Evolutionary conservation across 305 asterid species (phyloP).

Genomic region (Fraxinus nigra): DNA sequence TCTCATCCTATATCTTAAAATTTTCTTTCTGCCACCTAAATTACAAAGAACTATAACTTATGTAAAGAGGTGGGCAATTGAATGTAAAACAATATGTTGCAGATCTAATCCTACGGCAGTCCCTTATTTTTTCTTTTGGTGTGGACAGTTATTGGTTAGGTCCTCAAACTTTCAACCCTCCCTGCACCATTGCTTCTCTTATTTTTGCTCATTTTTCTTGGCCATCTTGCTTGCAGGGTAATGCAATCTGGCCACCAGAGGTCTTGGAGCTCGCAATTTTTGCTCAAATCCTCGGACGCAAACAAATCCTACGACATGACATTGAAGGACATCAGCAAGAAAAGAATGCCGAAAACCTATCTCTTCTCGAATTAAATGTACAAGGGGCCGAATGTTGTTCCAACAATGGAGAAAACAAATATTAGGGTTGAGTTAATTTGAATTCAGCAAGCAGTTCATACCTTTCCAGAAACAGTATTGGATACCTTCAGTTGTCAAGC

Average conservation of each 20-base stretch:
- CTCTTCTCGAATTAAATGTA: not conserved
- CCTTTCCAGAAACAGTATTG: slow-evolving; percentile 95
- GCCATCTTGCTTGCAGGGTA: slow-evolving; percentile 54
- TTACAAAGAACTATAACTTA: slow-evolving; percentile 32
- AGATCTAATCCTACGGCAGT: slow-evolving; percentile 40
- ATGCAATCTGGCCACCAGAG: slow-evolving; percentile 74
- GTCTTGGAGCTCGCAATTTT: slow-evolving; percentile 66
- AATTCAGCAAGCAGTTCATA: slow-evolving; percentile 30
- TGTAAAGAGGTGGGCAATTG: slow-evolving; percentile 34
- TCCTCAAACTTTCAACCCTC: slow-evolving; percentile 21
- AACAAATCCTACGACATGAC: slow-evolving; percentile 66
- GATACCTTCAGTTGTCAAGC: slow-evolving; percentile 67
- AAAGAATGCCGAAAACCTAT: not conserved
- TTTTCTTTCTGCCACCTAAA: slow-evolving; percentile 29
- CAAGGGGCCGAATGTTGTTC: not conserved
- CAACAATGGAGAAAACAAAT: not conserved
- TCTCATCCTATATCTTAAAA: slow-evolving; percentile 18
- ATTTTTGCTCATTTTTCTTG: slow-evolving; percentile 40
- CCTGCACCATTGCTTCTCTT: slow-evolving; percentile 29
- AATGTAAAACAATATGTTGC: slow-evolving; percentile 44
- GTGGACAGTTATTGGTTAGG: slow-evolving; percentile 30
- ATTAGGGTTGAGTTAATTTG: not conserved
- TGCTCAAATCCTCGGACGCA: slow-evolving; percentile 90
- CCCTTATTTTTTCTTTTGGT: slow-evolving; percentile 19
- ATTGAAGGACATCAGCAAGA: slow-evolving; percentile 13